Evolutionary conservation across 2,329 filamentous ascomycete genomes (phyloP), one percentile per base, ranked within the genome.

Genomic region (Aspergillus versicolor): DNA sequence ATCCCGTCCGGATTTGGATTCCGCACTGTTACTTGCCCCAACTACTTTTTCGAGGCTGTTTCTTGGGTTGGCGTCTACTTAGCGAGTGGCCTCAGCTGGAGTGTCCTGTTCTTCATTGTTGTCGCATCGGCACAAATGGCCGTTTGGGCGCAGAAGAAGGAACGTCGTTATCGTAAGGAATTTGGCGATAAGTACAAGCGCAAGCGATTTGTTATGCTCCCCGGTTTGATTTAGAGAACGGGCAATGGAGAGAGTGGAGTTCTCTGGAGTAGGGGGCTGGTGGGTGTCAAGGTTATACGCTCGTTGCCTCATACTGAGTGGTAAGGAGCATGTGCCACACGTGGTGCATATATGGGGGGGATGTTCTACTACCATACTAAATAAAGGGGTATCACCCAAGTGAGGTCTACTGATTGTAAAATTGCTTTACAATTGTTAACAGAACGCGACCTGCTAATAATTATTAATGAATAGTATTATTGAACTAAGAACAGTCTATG

Each of bases 131-230:
- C 77, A 22, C 91, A 92, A 76, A 97, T 99, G 94, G 85, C 83
- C 56, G 74, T 81, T 52, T 99, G 94, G 94, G 93, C 88, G 40
- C 84, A 84, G 76, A 93, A 91, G 81, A 97, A 97, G 84, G 94
- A 99, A 82, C 85, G 81, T 70, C 86, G 90, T 56, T 94, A 97
- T 74, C 86, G 94, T 67, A 88, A 89, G 75, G 90, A 96, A 74
- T 96, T 97, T 75, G 90, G 90, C 41, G 89, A 92, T 73, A 90
- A 88, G 77, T 99, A 99, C 79, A 92, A 93, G 87, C 92, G 88
- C 81, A 97, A 99, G 90, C 85, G 85, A 69, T 93, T 82, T 70
- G 86, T 85, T 59, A 89, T 96, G 77, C 75, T 97, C 57, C 91
- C 94, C 3, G 90, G 90, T 3, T 77, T 96, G 50, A 82, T 88